phyloP scores from a whole-genome alignment of 306 rosid genomes.

The Canavalia ensiformis region DNA sequence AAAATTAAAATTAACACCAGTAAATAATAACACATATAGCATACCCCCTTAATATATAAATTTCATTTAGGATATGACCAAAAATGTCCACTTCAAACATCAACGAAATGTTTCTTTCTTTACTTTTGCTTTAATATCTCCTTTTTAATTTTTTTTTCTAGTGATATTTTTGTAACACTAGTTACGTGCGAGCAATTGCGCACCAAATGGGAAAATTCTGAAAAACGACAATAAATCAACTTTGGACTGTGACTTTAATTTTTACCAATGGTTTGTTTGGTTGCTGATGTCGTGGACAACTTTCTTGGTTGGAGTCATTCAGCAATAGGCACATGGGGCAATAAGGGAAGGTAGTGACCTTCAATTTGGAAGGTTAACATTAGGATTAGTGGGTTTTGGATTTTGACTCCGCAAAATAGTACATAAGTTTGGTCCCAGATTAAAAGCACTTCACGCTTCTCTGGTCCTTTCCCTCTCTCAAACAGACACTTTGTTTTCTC shows the following conservation, averaged over 20 bases:
- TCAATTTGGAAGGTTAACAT: conserved; percentile 20
- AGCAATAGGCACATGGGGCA: conserved; percentile 51
- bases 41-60: conserved; percentile 36
- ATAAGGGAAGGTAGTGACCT: conserved; percentile 31
- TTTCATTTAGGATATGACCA: conserved; percentile 29
- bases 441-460: conserved; percentile 53
- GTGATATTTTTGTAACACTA: background rate
- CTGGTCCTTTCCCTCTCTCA: conserved; percentile 46
- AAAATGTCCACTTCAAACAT: conserved; percentile 46
- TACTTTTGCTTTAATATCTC: background rate
- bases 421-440: conserved; percentile 51
- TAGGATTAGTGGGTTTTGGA: conserved; percentile 49
- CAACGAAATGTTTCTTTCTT: conserved; percentile 44
- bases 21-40: conserved; percentile 25
- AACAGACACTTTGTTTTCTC: conserved; percentile 50
- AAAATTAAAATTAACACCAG: conserved; percentile 41
- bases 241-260: conserved; percentile 50
- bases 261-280: conserved; percentile 56
- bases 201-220: conserved; percentile 47
- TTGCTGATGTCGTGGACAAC: conserved; percentile 52
- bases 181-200: background rate
- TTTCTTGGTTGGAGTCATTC: conserved; percentile 53
- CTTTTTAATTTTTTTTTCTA: background rate
- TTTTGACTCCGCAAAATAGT: conserved; percentile 46
- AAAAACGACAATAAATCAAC: conserved; percentile 62